Evolutionary conservation across 495 filamentous ascomycete species (phyloP).

Genomic region (Penicillium parvum): DNA sequence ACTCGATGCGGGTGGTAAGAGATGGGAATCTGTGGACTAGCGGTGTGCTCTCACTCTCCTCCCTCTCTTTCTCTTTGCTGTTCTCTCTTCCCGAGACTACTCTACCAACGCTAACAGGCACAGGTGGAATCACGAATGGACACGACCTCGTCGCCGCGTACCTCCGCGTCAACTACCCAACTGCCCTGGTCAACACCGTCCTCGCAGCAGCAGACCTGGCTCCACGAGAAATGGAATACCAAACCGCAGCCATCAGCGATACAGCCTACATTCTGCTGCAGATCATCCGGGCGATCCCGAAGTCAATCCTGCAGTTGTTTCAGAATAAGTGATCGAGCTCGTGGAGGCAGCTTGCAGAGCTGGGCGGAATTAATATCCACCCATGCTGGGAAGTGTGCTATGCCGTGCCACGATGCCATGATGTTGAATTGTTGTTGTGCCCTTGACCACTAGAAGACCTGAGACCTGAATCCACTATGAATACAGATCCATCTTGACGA

Average conservation of each 20-base stretch:
- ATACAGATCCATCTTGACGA: no score
- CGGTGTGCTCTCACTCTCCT: conserved; percentile 39
- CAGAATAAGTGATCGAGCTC: not conserved
- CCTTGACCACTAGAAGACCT: no score
- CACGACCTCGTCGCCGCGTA: conserved; percentile 58
- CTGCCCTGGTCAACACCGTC: conserved; percentile 43
- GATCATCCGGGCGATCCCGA: conserved; percentile 14
- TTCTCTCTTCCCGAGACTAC: no score
- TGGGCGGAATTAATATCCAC: no score
- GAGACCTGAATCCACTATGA: no score
- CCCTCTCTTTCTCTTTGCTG: not conserved
- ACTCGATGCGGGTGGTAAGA: conserved; percentile 43
- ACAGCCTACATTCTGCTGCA: conserved; percentile 14
- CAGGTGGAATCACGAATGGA: conserved; percentile 60
- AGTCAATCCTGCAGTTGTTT: conserved; percentile 1
- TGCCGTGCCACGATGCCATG: no score
- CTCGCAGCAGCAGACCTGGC: conserved; percentile 48
- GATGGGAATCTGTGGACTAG: conserved; percentile 60
- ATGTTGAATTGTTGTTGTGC: no score
- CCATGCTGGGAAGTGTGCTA: no score
- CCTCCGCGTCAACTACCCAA: conserved; percentile 44
- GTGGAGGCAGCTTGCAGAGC: no score
- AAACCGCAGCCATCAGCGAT: conserved; percentile 6
- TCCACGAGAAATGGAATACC: conserved; percentile 43
- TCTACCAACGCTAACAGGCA: not conserved